Evolutionary conservation across 352 stramenopile species (phyloP).

Genomic region (Phytophthora sp.): DNA sequence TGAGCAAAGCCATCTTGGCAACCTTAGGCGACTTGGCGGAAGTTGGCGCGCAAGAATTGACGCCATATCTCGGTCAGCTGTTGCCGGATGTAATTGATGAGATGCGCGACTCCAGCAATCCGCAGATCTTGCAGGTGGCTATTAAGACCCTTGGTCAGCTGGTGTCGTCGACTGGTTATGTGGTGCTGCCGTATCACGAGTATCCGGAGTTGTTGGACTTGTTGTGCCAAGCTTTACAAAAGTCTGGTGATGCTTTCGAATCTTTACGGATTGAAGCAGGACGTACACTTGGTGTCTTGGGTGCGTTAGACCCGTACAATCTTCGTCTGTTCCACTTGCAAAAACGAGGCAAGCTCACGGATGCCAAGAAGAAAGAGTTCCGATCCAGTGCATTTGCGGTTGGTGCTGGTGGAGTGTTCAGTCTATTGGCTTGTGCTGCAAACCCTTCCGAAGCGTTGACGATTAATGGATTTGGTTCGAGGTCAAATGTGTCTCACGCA

Average conservation of each 20-base stretch:
- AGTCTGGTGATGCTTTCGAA: slow-evolving; percentile 81
- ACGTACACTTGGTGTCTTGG: slow-evolving; percentile 80
- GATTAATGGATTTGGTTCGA: slow-evolving; percentile 24
- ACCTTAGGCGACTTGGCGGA: slow-evolving; percentile 83
- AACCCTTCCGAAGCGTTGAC: slow-evolving; percentile 20
- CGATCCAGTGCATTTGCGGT: slow-evolving; percentile 46
- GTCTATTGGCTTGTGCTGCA: slow-evolving; percentile 22
- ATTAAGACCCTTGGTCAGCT: slow-evolving; percentile 88
- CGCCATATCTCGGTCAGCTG: slow-evolving; percentile 83
- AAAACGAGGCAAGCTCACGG: slow-evolving; percentile 77
- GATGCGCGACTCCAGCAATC: slow-evolving; percentile 86
- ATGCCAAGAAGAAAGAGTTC: slow-evolving; percentile 78
- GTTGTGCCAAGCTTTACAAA: slow-evolving; percentile 78
- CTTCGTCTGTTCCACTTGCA: slow-evolving; percentile 84
- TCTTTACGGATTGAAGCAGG: slow-evolving; percentile 81
- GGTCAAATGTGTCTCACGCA: neutral
- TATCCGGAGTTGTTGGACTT: slow-evolving; percentile 86
- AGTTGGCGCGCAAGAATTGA: slow-evolving; percentile 79
- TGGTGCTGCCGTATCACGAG: slow-evolving; percentile 84
- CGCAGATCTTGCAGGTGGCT: slow-evolving; percentile 84
- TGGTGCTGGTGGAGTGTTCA: slow-evolving; percentile 42
- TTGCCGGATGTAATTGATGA: slow-evolving; percentile 89
- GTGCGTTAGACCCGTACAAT: slow-evolving; percentile 87
- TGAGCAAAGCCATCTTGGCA: slow-evolving; percentile 86
- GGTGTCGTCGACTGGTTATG: slow-evolving; percentile 84